A percentile compares a stretch with the other conserved stretches of the same genome.
Conservation (phyloP, 2,329 filamentous ascomycete genomes). For the Lasiodiplodia theobromae region DNA sequence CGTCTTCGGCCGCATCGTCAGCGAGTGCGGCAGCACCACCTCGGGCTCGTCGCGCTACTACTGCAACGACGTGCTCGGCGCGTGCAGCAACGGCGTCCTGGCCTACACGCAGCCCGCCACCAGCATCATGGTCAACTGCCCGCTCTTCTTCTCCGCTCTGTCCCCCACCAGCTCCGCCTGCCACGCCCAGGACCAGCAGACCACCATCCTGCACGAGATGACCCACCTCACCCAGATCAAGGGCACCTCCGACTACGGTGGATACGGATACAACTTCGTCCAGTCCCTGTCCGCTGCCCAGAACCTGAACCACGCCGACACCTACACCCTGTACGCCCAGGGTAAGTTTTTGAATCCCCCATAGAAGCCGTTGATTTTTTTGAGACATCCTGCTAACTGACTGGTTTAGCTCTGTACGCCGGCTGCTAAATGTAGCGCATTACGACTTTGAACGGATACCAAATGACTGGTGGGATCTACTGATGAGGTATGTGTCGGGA, state of each 20-base stretch:
- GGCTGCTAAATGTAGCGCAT: constrained; percentile 4
- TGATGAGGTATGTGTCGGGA: neutral
- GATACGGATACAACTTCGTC: constrained; percentile 57
- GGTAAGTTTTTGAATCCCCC: constrained; percentile 38
- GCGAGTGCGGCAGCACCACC: constrained; percentile 62
- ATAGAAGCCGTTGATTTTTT: neutral
- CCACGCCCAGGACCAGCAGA: constrained; percentile 71
- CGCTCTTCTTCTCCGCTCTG: constrained; percentile 64
- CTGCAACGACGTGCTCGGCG: constrained; percentile 65
- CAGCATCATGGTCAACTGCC: constrained; percentile 68
- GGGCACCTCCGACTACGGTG: constrained; percentile 64
- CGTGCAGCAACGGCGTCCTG: constrained; percentile 62
- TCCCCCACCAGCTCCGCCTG: constrained; percentile 59
- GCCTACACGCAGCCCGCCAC: constrained; percentile 66
- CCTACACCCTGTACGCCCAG: constrained; percentile 63
- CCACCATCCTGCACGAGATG: constrained; percentile 70
- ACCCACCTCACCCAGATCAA: constrained; percentile 67
- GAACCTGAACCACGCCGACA: constrained; percentile 61
- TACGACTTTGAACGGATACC: neutral
- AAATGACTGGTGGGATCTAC: neutral
- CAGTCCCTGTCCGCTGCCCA: constrained; percentile 5
- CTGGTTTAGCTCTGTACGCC: constrained; percentile 7
- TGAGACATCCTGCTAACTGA: neutral
- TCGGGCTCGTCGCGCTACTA: constrained; percentile 57
- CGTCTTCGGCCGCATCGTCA: constrained; percentile 60